These are phyloP conservation scores for Zymoseptoria pseudotritici DNA, from an alignment of 2,329 filamentous ascomycete species.

Conservation along the genomic window DNA sequence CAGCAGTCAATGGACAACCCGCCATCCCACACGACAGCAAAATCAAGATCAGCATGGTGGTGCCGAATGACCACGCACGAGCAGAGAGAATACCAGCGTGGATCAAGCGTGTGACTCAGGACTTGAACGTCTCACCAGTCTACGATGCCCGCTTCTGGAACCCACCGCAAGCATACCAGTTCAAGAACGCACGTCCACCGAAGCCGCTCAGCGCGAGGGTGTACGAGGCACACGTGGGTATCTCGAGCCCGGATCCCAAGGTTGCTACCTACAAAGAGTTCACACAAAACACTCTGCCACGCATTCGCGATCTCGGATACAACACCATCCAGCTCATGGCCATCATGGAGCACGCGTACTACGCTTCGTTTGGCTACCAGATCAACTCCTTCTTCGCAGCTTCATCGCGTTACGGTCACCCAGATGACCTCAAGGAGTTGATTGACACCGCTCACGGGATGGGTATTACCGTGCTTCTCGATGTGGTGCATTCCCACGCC, in stretches of 20 bases:
- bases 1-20: conserved; percentile 66
- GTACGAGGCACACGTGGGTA: conserved; percentile 98
- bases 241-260: conserved; percentile 80
- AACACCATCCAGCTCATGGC: conserved; percentile 99
- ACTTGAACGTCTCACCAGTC: conserved; percentile 77
- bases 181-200: conserved; percentile 73
- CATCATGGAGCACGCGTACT: conserved; percentile 98
- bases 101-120: conserved; percentile 96
- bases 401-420: conserved; percentile 86
- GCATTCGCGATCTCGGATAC: conserved; percentile 85
- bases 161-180: conserved; percentile 76
- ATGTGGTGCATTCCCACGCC: conserved; percentile 95
- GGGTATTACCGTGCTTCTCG: conserved; percentile 83
- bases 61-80: conserved; percentile 65
- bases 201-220: conserved; percentile 83
- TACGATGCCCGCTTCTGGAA: conserved; percentile 99
- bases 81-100: conserved; percentile 87
- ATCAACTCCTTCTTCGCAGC: conserved; percentile 98
- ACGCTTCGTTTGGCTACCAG: conserved; percentile 97
- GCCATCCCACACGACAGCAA: conserved; percentile 91
- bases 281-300: conserved; percentile 80
- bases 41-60: conserved; percentile 80
- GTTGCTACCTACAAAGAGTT: conserved; percentile 98
- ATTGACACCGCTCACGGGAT: conserved; percentile 90
- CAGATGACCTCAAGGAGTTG: conserved; percentile 92